These are phyloP conservation scores for Saccharomyces hybrid DNA, from an alignment of 1,139 yeast species.

Conservation along the genomic window DNA sequence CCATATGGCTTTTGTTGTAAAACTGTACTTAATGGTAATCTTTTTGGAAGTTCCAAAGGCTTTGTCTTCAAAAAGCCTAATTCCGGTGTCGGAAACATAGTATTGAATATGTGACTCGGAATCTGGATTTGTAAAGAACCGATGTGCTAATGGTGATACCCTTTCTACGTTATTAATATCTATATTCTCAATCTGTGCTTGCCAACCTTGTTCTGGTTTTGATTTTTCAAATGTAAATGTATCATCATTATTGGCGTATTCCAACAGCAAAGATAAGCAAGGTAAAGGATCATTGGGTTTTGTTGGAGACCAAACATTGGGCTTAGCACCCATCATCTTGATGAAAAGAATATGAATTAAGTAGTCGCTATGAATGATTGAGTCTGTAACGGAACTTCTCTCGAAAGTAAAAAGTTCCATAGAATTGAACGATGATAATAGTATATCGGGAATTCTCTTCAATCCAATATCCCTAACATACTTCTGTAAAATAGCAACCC, in stretches of 20 bases:
- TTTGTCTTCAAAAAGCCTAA: conserved; percentile 47
- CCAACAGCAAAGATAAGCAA: conserved; percentile 27
- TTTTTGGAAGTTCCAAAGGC: conserved; percentile 29
- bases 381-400: conserved; percentile 52
- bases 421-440: conserved; percentile 54
- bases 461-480: conserved; percentile 57
- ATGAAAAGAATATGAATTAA: conserved; percentile 60
- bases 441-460: conserved; percentile 39
- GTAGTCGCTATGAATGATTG: conserved; percentile 56
- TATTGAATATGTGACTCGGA: conserved; percentile 78
- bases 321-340: conserved; percentile 55
- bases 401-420: conserved; percentile 67
- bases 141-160: conserved; percentile 65
- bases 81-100: conserved; percentile 60
- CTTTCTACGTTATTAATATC: conserved; percentile 18
- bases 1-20: conserved; percentile 69
- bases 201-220: conserved; percentile 10
- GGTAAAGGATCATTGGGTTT: conserved; percentile 40
- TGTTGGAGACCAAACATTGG: conserved; percentile 62
- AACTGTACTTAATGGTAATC: conserved; percentile 37
- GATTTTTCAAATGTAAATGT: conserved; percentile 27
- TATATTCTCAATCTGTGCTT: conserved; percentile 11
- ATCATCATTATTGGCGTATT: conserved; percentile 26
- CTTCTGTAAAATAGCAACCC: conserved; percentile 58
- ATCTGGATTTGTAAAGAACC: conserved; percentile 80